Percentiles rank a stretch among this genome's conserved stretches.
These are phyloP conservation scores for Aureobasidium sp. DNA, from an alignment of 2,329 filamentous ascomycete genomes.

Conservation along the genomic window DNA sequence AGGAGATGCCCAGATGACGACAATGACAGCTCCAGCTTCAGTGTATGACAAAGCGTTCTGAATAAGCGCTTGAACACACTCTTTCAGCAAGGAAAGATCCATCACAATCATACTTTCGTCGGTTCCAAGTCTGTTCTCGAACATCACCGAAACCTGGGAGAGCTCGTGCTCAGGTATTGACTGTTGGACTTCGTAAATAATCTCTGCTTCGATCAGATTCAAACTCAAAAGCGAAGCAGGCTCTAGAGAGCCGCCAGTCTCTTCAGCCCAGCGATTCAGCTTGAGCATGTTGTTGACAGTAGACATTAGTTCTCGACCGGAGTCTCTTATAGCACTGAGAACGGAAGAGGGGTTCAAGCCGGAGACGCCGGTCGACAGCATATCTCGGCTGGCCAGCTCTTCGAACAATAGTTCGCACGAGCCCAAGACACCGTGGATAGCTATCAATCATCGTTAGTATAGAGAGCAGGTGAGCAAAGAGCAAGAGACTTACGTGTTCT, in stretches of 20 bases:
- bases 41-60: conserved; percentile 40
- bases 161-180: conserved; percentile 28
- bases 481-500: conserved; percentile 31
- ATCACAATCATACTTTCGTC: conserved; percentile 29
- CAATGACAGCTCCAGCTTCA: conserved; percentile 30
- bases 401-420: conserved; percentile 38
- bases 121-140: conserved; percentile 28
- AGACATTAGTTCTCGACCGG: conserved; percentile 38
- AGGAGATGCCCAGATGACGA: conserved; percentile 28
- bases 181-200: conserved; percentile 27
- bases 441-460: neutral
- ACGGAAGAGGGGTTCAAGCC: conserved; percentile 21
- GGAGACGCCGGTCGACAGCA: conserved; percentile 18
- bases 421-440: conserved; percentile 42
- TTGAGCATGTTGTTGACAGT: conserved; percentile 43
- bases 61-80: conserved; percentile 37
- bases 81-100: conserved; percentile 36
- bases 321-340: conserved; percentile 33
- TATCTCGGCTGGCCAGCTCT: conserved; percentile 29
- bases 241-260: conserved; percentile 14
- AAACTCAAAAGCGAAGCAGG: conserved; percentile 26
- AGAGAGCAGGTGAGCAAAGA: neutral
- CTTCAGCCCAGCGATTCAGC: conserved; percentile 35
- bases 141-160: conserved; percentile 27
- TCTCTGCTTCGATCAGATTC: conserved; percentile 28